These are phyloP conservation scores for Scheffersomyces stipitis DNA, from an alignment of 805 yeast species.

Conservation along the genomic window DNA sequence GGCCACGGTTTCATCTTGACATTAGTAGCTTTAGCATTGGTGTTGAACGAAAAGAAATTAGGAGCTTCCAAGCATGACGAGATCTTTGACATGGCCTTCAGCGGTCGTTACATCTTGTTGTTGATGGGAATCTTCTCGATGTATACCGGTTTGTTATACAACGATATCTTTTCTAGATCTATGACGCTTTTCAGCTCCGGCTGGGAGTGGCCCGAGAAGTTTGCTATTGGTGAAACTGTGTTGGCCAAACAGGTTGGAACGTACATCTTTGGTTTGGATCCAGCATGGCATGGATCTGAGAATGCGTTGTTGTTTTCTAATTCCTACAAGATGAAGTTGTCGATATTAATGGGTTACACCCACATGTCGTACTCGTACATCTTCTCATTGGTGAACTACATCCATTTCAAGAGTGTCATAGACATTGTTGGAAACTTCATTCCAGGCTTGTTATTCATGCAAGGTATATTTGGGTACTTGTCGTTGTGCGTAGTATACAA, in stretches of 20 bases:
- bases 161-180: constrained; percentile 69
- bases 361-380: constrained; percentile 73
- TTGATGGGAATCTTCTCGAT: constrained; percentile 73
- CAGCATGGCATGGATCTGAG: constrained; percentile 81
- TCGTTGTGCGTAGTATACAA: constrained; percentile 67
- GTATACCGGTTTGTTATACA: constrained; percentile 72
- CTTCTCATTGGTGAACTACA: constrained; percentile 65
- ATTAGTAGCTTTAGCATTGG: constrained; percentile 54
- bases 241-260: constrained; percentile 50
- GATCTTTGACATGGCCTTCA: constrained; percentile 74
- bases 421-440: constrained; percentile 72
- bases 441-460: constrained; percentile 75
- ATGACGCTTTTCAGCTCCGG: constrained; percentile 68
- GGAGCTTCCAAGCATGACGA: constrained; percentile 62
- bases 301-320: constrained; percentile 67
- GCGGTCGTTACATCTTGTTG: constrained; percentile 67
- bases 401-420: constrained; percentile 55
- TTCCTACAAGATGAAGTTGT: constrained; percentile 75
- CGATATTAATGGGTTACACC: constrained; percentile 70
- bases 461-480: constrained; percentile 71
- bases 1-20: constrained; percentile 72
- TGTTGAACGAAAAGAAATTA: constrained; percentile 53
- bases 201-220: constrained; percentile 65
- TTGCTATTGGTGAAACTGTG: constrained; percentile 33
- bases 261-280: constrained; percentile 66